A percentile compares a stretch with the other conserved stretches of the same genome.
These are phyloP conservation scores for Torulaspora gathmanii DNA, from an alignment of 805 yeast genomes.

Conservation along the genomic window DNA sequence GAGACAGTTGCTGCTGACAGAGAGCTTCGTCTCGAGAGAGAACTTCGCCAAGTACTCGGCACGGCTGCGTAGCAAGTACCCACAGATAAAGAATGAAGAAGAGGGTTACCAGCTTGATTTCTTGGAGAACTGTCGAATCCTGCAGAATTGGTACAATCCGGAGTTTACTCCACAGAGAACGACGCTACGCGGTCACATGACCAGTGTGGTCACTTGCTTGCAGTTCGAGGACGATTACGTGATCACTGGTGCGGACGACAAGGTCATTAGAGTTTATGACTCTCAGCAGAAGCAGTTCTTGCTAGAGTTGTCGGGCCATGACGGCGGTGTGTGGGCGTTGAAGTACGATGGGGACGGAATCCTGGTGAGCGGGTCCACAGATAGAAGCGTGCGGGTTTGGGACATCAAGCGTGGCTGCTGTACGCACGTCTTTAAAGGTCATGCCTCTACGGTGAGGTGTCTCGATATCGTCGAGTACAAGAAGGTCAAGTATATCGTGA, in stretches of 20 bases:
- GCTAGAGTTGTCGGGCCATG: slow-evolving; percentile 73
- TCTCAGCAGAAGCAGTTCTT: slow-evolving; percentile 65
- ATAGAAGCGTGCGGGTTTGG: slow-evolving; percentile 92
- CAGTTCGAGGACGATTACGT: slow-evolving; percentile 89
- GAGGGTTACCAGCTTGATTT: slow-evolving; percentile 40
- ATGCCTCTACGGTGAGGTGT: slow-evolving; percentile 89
- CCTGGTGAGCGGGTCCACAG: slow-evolving; percentile 90
- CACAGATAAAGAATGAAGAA: slow-evolving; percentile 28
- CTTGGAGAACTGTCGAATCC: slow-evolving; percentile 51
- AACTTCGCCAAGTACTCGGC: slow-evolving; percentile 41
- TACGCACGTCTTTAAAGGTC: slow-evolving; percentile 88
- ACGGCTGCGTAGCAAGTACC: slow-evolving; percentile 25
- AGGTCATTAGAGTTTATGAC: slow-evolving; percentile 72
- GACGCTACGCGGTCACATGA: slow-evolving; percentile 64
- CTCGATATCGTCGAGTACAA: slow-evolving; percentile 72
- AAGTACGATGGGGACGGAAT: slow-evolving; percentile 70
- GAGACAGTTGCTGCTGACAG: slow-evolving; percentile 59
- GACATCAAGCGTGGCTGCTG: slow-evolving; percentile 78
- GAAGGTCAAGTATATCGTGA: slow-evolving; percentile 66
- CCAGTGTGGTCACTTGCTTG: slow-evolving; percentile 87
- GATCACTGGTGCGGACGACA: slow-evolving; percentile 89
- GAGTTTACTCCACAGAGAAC: slow-evolving; percentile 61
- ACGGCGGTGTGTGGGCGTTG: slow-evolving; percentile 98
- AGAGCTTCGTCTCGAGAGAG: slow-evolving; percentile 49
- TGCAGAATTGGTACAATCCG: slow-evolving; percentile 78